Conservation (phyloP, 805 yeast species). For the Candida michaelii region DNA sequence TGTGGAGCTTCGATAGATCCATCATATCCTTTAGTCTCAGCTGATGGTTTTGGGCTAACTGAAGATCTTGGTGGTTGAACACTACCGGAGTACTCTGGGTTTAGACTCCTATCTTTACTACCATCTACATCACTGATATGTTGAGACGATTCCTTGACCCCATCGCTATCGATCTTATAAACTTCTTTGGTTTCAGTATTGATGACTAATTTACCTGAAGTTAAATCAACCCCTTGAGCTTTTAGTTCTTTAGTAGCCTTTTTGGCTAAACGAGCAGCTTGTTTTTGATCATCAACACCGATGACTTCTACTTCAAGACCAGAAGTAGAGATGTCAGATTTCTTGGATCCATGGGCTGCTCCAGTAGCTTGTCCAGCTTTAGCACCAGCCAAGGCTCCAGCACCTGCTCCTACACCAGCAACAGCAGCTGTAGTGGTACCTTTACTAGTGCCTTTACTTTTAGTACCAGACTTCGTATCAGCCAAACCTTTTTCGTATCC, state of each 20-base stretch:
- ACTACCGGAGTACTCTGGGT: constrained; percentile 8
- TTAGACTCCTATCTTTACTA: constrained; percentile 15
- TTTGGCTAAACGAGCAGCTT: constrained; percentile 32
- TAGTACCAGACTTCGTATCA: neutral
- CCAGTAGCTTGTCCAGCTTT: constrained; percentile 5
- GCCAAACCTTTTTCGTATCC: constrained; percentile 9
- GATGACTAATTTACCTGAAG: constrained; percentile 33
- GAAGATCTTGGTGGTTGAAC: constrained; percentile 11
- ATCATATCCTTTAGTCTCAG: constrained; percentile 11
- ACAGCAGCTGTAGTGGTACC: constrained; percentile 6
- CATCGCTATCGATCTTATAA: constrained; percentile 21
- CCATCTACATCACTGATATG: constrained; percentile 17
- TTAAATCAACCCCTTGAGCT: constrained; percentile 31
- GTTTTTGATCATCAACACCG: constrained; percentile 30
- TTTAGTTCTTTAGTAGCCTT: constrained; percentile 30
- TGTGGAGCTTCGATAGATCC: constrained; percentile 13
- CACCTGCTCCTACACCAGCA: constrained; percentile 11
- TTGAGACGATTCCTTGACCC: constrained; percentile 2
- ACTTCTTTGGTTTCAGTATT: constrained; percentile 35
- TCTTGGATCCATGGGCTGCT: constrained; percentile 11
- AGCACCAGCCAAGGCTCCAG: constrained; percentile 4
- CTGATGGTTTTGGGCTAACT: neutral
- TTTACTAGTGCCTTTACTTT: neutral
- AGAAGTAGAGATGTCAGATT: constrained; percentile 7
- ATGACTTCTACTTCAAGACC: constrained; percentile 31